Percentiles rank a stretch among this genome's conserved stretches.
Conservation (phyloP, 768 basidiomycete species). For the Lentinus brumalis region DNA sequence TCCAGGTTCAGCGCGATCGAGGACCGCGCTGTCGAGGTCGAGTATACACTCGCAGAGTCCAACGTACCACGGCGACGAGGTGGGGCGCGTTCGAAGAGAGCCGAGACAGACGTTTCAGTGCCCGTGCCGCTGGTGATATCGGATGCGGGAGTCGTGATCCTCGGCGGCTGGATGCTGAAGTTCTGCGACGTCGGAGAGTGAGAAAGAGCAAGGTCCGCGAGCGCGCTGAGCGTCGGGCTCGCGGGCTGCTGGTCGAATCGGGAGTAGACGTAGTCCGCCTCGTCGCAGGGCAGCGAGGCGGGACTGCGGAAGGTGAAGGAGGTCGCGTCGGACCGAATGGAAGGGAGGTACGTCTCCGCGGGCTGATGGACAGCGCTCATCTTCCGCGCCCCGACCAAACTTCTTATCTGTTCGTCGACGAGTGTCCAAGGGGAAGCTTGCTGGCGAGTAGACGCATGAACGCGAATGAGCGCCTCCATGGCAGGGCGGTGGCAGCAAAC, state of each 20-base stretch:
- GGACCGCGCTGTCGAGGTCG: background rate
- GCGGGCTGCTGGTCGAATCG: background rate
- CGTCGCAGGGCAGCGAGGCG: background rate
- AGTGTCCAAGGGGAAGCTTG: background rate
- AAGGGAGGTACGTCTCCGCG: background rate
- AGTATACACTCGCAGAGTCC: constrained; percentile 6
- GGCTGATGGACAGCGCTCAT: background rate
- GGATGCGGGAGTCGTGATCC: background rate
- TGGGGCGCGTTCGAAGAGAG: background rate
- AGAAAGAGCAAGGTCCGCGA: constrained; percentile 5
- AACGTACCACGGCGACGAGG: background rate
- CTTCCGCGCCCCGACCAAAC: background rate
- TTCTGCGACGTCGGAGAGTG: background rate
- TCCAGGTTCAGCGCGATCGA: background rate
- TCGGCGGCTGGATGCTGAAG: background rate
- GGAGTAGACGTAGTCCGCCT: background rate
- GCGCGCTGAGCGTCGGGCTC: background rate
- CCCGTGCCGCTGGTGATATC: background rate
- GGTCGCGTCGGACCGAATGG: background rate
- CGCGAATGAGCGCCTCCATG: background rate
- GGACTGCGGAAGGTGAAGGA: background rate
- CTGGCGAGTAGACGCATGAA: background rate
- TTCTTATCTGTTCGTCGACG: background rate
- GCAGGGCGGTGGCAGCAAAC: background rate
- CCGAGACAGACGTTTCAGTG: background rate